Evolutionary conservation across 768 basidiomycete species (phyloP).

Genomic region (Amanita rubescens): DNA sequence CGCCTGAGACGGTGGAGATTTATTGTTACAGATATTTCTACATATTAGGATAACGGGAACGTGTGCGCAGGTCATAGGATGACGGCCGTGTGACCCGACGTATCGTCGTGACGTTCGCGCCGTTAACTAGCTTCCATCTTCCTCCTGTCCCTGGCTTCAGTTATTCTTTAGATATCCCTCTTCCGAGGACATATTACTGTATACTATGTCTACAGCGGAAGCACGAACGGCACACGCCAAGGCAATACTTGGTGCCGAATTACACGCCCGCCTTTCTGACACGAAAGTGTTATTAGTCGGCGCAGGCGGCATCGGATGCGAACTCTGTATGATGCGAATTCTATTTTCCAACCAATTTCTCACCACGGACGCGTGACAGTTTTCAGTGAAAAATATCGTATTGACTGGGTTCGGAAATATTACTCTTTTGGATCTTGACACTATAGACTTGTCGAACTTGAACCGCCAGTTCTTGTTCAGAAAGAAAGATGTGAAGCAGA

Average conservation of each 20-base stretch:
- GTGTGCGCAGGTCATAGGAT: too few relatives aligned
- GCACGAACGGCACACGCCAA: conserved; percentile 55
- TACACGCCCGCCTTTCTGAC: conserved; percentile 50
- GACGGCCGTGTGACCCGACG: conserved; percentile 5
- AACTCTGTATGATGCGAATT: conserved; percentile 53
- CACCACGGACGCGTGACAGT: not conserved
- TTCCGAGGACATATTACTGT: not conserved
- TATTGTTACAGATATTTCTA: too few relatives aligned
- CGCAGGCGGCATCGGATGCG: conserved; percentile 96
- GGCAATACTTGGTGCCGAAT: conserved; percentile 73
- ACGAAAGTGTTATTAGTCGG: conserved; percentile 85
- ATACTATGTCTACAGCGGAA: conserved; percentile 37
- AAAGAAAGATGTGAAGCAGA: conserved; percentile 96
- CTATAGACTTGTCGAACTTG: conserved; percentile 95
- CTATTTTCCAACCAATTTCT: not conserved
- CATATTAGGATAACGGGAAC: too few relatives aligned
- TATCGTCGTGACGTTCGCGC: conserved; percentile 4
- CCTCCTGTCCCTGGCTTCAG: not conserved
- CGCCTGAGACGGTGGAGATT: too few relatives aligned
- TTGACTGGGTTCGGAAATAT: conserved; percentile 90
- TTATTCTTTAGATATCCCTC: not conserved
- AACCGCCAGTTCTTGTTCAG: conserved; percentile 96
- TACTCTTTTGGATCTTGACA: conserved; percentile 92
- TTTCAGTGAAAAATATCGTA: conserved; percentile 89
- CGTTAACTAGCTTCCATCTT: not conserved